Evolutionary conservation across 352 stramenopile genomes (phyloP), one percentile per base, ranked within the genome.

Genomic region (Phytopythium helicoides): DNA sequence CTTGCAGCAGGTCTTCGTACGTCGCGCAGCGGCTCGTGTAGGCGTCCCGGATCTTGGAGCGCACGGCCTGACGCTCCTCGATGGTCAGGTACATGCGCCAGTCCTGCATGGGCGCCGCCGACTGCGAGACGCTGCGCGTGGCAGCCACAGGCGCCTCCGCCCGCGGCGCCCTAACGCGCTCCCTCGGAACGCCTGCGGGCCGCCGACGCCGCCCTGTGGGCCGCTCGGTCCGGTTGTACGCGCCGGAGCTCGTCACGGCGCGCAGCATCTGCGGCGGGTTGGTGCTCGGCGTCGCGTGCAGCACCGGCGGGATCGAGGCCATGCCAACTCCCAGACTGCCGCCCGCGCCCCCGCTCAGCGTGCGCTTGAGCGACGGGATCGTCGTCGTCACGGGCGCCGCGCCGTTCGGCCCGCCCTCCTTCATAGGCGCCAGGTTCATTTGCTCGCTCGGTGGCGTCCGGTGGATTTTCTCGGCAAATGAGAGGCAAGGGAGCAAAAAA

Each of bases 21-120:
- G 72, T 89, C 41, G 74, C 69, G 66, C 86, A 95, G 55, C 79
- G 76, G 54, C 75, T 93, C 22, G 70, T 92, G 66, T 95, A 95
- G 6, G 86, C 86, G 50, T 94, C 82, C 5, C 77, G 75, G 42
- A 95, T 94, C 74, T 93, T 93, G 44, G 81, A 89, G 33, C 86
- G 83, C 52, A 95, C 81, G 37, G 84, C 81, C 66, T 93, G 83
- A 36, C 86, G 83, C 62, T 95, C 86, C 62, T 95, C 86, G 58
- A 95, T 92, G n/a, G 83, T 95, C 52, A 95, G 58, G 54, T 92
- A 94, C 83, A 90, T 93, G 40, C 86, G 72, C 86, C 86, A 95
- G 61, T 95, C 84, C 62, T 90, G 80, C 81, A 92, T 92, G 21
- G 64, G 81, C 25, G 53, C 44, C 3, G 68, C 66, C 11, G 73